phyloP scores from a whole-genome alignment of 1,139 yeast genomes.

The Zygosaccharomyces sapae region DNA sequence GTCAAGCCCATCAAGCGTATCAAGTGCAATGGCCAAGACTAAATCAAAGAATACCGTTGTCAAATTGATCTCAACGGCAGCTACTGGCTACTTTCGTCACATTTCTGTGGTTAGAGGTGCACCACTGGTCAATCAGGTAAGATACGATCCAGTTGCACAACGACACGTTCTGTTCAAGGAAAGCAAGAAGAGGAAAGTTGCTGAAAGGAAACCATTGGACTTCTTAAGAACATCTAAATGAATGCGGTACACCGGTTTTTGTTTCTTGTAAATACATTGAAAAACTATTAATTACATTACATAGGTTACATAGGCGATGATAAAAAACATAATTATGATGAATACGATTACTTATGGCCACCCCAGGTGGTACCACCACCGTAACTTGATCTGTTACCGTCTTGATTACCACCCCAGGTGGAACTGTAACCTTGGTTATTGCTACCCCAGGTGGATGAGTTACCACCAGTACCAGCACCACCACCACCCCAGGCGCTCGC shows the following conservation, averaged over 20 bases:
- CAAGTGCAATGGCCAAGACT: slow-evolving; percentile 36
- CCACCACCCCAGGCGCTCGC: slow-evolving; percentile 35
- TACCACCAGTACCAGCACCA: slow-evolving; percentile 24
- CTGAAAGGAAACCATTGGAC: slow-evolving; percentile 58
- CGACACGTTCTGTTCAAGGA: slow-evolving; percentile 87
- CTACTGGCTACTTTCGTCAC: slow-evolving; percentile 81
- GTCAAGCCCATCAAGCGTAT: not conserved
- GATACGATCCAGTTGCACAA: slow-evolving; percentile 79
- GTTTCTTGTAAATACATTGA: slow-evolving; percentile 10
- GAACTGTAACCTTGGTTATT: slow-evolving; percentile 37
- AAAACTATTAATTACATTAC: slow-evolving; percentile 6
- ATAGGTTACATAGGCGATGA: slow-evolving; percentile 4
- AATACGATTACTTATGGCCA: slow-evolving; percentile 13
- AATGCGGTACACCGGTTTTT: not conserved
- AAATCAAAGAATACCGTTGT: slow-evolving; percentile 55
- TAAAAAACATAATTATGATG: slow-evolving; percentile 4
- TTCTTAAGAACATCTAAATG: slow-evolving; percentile 47
- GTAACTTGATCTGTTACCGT: slow-evolving; percentile 38
- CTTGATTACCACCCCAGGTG: slow-evolving; percentile 38
- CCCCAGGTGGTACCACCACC: slow-evolving; percentile 40
- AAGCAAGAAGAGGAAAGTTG: slow-evolving; percentile 76
- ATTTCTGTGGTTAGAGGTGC: slow-evolving; percentile 79
- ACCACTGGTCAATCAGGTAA: slow-evolving; percentile 70
- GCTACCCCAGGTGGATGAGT: slow-evolving; percentile 31
- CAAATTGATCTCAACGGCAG: slow-evolving; percentile 73